Conservation (phyloP, 2,329 filamentous ascomycete species). For the Xylariales sp. region DNA sequence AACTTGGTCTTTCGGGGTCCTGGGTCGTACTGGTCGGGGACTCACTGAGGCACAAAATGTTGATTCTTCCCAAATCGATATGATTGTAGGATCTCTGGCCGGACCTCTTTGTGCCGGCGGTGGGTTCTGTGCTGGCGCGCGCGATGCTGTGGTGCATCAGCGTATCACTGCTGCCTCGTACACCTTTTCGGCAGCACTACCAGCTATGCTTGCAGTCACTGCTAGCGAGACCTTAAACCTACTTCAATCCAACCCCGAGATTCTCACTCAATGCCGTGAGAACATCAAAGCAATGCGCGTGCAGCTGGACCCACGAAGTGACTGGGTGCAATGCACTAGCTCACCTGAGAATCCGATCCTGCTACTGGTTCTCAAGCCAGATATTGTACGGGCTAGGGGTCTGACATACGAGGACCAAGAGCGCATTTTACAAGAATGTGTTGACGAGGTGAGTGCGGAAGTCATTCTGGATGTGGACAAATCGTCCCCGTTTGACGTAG, state of each 20-base stretch:
- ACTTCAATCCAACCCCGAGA: slow-evolving; percentile 81
- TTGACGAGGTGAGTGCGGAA: slow-evolving; percentile 78
- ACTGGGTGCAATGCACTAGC: slow-evolving; percentile 85
- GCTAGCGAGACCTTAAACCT: slow-evolving; percentile 86
- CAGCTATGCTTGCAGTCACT: slow-evolving; percentile 91
- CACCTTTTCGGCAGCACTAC: slow-evolving; percentile 91
- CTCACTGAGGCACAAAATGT: slow-evolving; percentile 97
- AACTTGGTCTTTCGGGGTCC: slow-evolving; percentile 93
- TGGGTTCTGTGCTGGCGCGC: slow-evolving; percentile 89
- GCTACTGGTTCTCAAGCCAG: slow-evolving; percentile 76
- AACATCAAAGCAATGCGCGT: slow-evolving; percentile 81
- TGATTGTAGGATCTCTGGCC: slow-evolving; percentile 91
- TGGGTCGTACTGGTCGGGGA: slow-evolving; percentile 86
- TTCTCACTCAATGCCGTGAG: slow-evolving; percentile 74
- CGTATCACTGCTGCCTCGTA: slow-evolving; percentile 89
- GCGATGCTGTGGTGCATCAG: slow-evolving; percentile 93
- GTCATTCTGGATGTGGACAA: neutral
- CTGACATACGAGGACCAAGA: slow-evolving; percentile 76
- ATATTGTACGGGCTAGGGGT: slow-evolving; percentile 68
- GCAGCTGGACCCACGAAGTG: slow-evolving; percentile 87
- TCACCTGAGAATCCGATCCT: slow-evolving; percentile 81
- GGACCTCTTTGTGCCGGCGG: slow-evolving; percentile 89
- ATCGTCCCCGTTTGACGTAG: neutral
- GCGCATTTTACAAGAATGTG: slow-evolving; percentile 77
- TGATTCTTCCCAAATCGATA: slow-evolving; percentile 87